phyloP scores from a whole-genome alignment of 495 filamentous ascomycete species.

The Penicilliopsis zonata region DNA sequence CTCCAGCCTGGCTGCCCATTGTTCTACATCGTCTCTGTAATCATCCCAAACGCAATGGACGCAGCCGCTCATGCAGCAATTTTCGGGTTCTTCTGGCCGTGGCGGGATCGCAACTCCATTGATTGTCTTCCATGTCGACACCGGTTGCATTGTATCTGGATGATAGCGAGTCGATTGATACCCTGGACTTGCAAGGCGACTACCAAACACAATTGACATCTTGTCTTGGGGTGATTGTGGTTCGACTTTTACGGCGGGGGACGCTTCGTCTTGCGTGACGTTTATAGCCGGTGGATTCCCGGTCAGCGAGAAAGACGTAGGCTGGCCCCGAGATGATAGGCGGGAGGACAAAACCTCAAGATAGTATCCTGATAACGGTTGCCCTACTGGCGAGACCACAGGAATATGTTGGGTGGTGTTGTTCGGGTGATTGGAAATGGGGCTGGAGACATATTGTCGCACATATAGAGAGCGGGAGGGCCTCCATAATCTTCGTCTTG shows the following conservation, averaged over 20 bases:
- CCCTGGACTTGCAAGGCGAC: constrained; percentile 58
- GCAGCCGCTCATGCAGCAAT: constrained; percentile 98
- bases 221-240: constrained; percentile 35
- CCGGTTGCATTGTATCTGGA: constrained; percentile 30
- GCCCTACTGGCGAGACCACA: constrained; percentile 3
- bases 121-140: constrained; percentile 41
- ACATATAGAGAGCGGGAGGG: not conserved
- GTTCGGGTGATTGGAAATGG: constrained; percentile 11
- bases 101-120: constrained; percentile 78
- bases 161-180: constrained; percentile 48
- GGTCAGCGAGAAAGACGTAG: constrained; percentile 12
- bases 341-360: constrained; percentile 19
- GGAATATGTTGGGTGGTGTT: constrained; percentile 9
- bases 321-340: constrained; percentile 15
- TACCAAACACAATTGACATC: constrained; percentile 65
- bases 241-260: constrained; percentile 12
- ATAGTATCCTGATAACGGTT: constrained; percentile 34
- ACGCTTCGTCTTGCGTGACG: constrained; percentile 9
- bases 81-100: constrained; percentile 80
- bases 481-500: too few species aligned
- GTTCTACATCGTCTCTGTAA: constrained; percentile 82
- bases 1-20: constrained; percentile 53
- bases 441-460: constrained; percentile 9
- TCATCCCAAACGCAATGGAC: constrained; percentile 96
- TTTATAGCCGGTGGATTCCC: constrained; percentile 7